Conservation (phyloP, 2,329 filamentous ascomycete species). For the Tolypocladium album region DNA sequence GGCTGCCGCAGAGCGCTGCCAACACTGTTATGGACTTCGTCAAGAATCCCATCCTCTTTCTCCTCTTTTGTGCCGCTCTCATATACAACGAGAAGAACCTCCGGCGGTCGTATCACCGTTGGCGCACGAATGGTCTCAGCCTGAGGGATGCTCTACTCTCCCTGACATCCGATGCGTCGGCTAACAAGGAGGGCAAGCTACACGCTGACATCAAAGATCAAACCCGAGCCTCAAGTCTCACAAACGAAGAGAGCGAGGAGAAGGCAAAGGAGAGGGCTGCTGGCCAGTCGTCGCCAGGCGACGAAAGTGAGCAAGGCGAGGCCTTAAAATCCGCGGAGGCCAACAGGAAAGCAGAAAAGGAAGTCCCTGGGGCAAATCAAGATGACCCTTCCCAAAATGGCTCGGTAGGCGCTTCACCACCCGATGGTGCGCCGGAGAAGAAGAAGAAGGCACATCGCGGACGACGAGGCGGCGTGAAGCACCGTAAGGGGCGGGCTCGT, state of each 20-base stretch:
- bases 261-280: background rate
- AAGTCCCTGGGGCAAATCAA: background rate
- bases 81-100: conserved; percentile 36
- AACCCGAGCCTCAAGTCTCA: too few relatives aligned
- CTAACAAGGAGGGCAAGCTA: background rate
- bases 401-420: background rate
- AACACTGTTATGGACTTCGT: conserved; percentile 44
- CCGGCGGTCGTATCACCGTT: conserved; percentile 25
- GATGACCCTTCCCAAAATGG: background rate
- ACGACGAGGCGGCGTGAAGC: conserved; percentile 59
- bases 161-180: conserved; percentile 3
- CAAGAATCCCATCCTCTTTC: conserved; percentile 40
- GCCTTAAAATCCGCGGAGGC: background rate
- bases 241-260: background rate
- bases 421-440: conserved; percentile 28
- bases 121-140: conserved; percentile 17
- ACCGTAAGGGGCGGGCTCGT: conserved; percentile 47
- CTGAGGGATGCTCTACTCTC: conserved; percentile 13
- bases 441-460: conserved; percentile 63
- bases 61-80: conserved; percentile 30
- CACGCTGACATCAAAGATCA: background rate
- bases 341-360: background rate
- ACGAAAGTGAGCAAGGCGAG: background rate
- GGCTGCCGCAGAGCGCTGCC: conserved; percentile 37
- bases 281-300: background rate